Evolutionary conservation across 2,329 filamentous ascomycete genomes (phyloP), one percentile per base, ranked within the genome.

Genomic region (Neophaeococcomyces aloes): DNA sequence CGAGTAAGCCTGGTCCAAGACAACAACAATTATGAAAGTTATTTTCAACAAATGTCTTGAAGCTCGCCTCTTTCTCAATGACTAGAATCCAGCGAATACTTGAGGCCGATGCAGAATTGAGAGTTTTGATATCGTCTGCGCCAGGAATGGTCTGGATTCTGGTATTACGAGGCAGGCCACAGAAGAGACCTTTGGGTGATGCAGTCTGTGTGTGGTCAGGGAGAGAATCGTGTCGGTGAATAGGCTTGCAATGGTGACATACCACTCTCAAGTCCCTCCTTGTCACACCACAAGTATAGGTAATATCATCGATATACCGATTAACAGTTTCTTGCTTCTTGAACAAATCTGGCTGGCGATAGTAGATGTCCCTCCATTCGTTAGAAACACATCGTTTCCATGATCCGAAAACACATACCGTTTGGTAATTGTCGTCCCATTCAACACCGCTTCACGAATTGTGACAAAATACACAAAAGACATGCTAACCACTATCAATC

Each of bases 291-390:
- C 81, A 72, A 0, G 77, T 80, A 51, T 66, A 71, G 1, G 76
- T 76, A 42, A 81, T 63, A 49, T 78, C 74, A 54, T 81, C 78
- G 8, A 81, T 65, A 42, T 73, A 73, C 39, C 64, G 64, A 57
- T 81, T 72, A 2, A 81, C 76, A 1, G 71, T 62, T 11, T 60
- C 55, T 52, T 81, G 78, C 29, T 68, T 72, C 31, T 67, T 65
- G 53, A 81, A 81, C 7, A 78, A 65, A 31, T 66, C 65, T 1
- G 77, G 75, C 48, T 80, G 74, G 38, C 68, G 70, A 55, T 81
- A 81, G 53, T 75, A 81, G 23, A 81, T 72, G 50, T 81, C 78
- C 48, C 78, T 79, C n/a, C n/a, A n/a, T n/a, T n/a, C n/a, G n/a
- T n/a, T n/a, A n/a, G n/a, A n/a, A n/a, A n/a, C n/a, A n/a, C n/a